A percentile compares a stretch with the other conserved stretches of the same genome.
Evolutionary conservation across 768 basidiomycete genomes (phyloP).

Genomic region (Gymnopilus junonius): DNA sequence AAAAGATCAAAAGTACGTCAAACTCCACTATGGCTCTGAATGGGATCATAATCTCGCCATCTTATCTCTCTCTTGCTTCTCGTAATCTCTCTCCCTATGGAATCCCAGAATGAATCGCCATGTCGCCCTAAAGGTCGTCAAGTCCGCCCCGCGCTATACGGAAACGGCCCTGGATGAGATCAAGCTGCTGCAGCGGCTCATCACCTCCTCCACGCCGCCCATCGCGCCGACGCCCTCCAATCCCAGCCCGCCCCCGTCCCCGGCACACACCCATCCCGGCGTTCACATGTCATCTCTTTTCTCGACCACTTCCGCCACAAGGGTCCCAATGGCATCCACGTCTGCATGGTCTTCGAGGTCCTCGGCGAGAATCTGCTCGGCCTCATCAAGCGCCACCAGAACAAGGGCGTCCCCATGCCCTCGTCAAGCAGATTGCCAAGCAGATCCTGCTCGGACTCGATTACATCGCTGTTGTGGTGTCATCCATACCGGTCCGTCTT

Average conservation of each 20-base stretch:
- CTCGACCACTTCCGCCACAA: slow-evolving; percentile 97
- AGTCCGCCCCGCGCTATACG: slow-evolving; percentile 95
- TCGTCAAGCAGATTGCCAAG: slow-evolving; percentile 96
- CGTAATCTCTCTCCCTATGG: neutral
- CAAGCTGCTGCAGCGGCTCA: slow-evolving; percentile 94
- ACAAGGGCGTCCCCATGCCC: slow-evolving; percentile 94
- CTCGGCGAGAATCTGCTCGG: slow-evolving; percentile 96
- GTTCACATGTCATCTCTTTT: slow-evolving; percentile 95
- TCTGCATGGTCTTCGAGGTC: slow-evolving; percentile 99
- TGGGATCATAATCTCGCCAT: slow-evolving; percentile 13
- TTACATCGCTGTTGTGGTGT: slow-evolving; percentile 97
- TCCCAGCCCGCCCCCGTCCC: slow-evolving; percentile 54
- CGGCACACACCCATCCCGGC: slow-evolving; percentile 82
- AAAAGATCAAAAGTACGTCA: slow-evolving; percentile 74
- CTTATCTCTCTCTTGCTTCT: slow-evolving; percentile 15
- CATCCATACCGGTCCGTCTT: slow-evolving; percentile 82
- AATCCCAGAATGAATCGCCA: slow-evolving; percentile 83
- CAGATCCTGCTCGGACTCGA: slow-evolving; percentile 95
- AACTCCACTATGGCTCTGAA: slow-evolving; percentile 1
- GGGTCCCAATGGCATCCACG: slow-evolving; percentile 95
- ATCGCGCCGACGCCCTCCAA: slow-evolving; percentile 49
- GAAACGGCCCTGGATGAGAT: slow-evolving; percentile 99
- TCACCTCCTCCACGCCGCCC: slow-evolving; percentile 75
- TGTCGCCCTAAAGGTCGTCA: slow-evolving; percentile 99
- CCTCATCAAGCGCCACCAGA: slow-evolving; percentile 97